phyloP scores from a whole-genome alignment of 148 eudicot genomes.

The Rhododendron henanense region DNA sequence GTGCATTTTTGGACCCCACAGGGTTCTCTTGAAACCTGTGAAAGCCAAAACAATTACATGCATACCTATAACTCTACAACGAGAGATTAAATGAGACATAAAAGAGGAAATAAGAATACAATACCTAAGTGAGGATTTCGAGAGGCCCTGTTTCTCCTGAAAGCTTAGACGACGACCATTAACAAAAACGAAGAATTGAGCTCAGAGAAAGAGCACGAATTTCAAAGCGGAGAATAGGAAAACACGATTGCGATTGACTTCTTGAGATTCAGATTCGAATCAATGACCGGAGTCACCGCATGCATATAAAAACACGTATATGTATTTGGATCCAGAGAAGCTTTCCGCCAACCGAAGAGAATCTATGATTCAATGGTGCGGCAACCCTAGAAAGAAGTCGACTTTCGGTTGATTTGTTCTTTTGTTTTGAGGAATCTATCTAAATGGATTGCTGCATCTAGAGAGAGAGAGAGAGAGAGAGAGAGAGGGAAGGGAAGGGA shows the following conservation, averaged over 20 bases:
- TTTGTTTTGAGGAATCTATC: neutral
- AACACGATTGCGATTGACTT: neutral
- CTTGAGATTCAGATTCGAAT: neutral
- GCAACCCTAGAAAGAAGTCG: neutral
- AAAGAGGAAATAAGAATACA: neutral
- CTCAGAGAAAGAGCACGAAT: neutral
- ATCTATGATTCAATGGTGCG: neutral
- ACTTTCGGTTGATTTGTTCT: neutral
- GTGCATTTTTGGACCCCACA: too few species aligned
- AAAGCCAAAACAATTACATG: neutral
- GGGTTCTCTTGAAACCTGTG: too few species aligned
- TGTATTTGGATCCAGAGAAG: neutral
- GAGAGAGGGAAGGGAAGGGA: neutral
- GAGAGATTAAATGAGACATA: neutral
- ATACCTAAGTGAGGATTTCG: neutral
- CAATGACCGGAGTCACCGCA: neutral
- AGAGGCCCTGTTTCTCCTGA: neutral
- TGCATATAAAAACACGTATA: neutral
- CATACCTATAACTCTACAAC: neutral
- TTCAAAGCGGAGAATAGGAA: neutral
- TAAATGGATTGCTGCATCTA: neutral
- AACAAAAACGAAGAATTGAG: constrained; percentile 15
- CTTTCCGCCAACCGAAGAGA: neutral
- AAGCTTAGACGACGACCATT: constrained; percentile 24
- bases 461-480: neutral